phyloP scores from a whole-genome alignment of 2,329 filamentous ascomycete genomes.

The Pseudogymnoascus sp. region DNA sequence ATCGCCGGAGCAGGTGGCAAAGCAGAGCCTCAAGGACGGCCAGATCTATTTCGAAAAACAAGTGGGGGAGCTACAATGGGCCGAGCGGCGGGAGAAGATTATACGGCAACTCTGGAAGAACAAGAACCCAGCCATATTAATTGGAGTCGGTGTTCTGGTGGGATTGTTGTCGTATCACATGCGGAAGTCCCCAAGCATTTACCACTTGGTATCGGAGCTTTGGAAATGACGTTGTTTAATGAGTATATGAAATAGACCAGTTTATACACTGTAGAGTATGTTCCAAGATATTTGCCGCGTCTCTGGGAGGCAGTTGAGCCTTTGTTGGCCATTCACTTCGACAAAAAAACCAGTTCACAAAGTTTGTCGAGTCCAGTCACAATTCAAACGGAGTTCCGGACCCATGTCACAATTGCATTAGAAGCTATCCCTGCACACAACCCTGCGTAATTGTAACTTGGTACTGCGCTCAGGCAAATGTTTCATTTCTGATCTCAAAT shows the following conservation, averaged over 20 bases:
- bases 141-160: conserved; percentile 60
- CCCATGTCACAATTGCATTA: conserved; percentile 6
- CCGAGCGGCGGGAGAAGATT: conserved; percentile 51
- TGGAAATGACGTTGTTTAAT: not conserved
- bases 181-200: conserved; percentile 40
- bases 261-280: not conserved
- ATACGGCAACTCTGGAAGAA: conserved; percentile 55
- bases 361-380: not conserved
- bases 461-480: conserved; percentile 12
- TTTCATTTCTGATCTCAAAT: conserved; percentile 13
- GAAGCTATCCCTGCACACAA: conserved; percentile 1
- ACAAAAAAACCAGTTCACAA: not conserved
- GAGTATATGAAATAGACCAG: not conserved
- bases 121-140: conserved; percentile 54
- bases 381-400: not conserved
- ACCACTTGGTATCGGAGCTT: not conserved
- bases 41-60: conserved; percentile 64
- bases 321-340: not conserved
- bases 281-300: not conserved
- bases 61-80: conserved; percentile 61
- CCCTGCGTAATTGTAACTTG: not conserved
- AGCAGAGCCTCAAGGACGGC: conserved; percentile 61
- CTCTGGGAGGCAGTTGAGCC: not conserved
- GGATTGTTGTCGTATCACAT: conserved; percentile 64
- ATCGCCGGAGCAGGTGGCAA: conserved; percentile 41